Evolutionary conservation across 2,329 filamentous ascomycete species (phyloP).

Genomic region (Penicillium nordicum): DNA sequence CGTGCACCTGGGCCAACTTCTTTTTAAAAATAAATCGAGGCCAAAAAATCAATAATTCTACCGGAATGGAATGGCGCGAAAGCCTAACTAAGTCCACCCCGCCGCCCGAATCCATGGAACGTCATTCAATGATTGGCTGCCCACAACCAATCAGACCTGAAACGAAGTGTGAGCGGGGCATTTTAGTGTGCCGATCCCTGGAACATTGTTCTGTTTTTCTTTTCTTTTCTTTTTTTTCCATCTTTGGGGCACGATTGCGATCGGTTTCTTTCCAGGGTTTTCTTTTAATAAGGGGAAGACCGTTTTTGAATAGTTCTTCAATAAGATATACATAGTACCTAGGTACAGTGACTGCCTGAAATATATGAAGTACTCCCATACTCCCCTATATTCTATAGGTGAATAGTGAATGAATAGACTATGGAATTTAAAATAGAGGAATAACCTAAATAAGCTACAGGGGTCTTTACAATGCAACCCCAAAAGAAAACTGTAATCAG

Average conservation of each 20-base stretch:
- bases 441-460: not conserved
- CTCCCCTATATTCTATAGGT: not conserved
- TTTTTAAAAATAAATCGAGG: not conserved
- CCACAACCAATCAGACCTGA: conserved; percentile 1
- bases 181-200: conserved; percentile 7
- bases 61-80: not conserved
- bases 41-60: conserved; percentile 2
- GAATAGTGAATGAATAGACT: not conserved
- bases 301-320: not conserved
- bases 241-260: not conserved
- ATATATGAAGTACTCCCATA: too few relatives aligned
- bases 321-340: not conserved
- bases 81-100: not conserved
- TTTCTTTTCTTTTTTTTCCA: not conserved
- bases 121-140: not conserved
- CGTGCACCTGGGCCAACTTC: not conserved
- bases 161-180: conserved; percentile 5
- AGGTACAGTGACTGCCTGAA: not conserved
- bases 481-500: not conserved
- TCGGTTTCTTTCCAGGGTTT: not conserved
- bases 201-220: conserved; percentile 5
- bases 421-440: not conserved
- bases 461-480: conserved; percentile 1
- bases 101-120: conserved; percentile 4
- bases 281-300: not conserved